phyloP scores from a whole-genome alignment of 1,139 yeast species.

The Suhomyces choctaworum region DNA sequence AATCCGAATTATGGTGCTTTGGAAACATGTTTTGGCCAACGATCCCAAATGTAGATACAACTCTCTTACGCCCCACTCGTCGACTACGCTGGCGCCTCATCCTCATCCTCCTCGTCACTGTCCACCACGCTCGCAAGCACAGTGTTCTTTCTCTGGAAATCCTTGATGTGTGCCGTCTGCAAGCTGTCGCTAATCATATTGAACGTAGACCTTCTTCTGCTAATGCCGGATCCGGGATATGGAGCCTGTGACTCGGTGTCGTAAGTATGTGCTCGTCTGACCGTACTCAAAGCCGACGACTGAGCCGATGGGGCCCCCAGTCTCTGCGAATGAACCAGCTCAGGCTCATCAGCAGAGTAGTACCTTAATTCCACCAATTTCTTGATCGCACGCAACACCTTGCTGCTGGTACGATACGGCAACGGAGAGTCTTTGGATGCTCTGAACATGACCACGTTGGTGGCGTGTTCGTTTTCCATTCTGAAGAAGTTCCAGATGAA shows the following conservation, averaged over 20 bases:
- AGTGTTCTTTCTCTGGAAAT: constrained; percentile 70
- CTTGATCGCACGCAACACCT: constrained; percentile 43
- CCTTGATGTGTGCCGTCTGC: constrained; percentile 82
- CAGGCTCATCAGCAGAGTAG: constrained; percentile 5
- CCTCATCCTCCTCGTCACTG: constrained; percentile 43
- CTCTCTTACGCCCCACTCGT: too few species aligned
- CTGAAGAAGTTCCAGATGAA: constrained; percentile 88
- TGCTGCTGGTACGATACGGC: constrained; percentile 61
- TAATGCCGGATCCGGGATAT: constrained; percentile 13
- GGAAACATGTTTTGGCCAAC: too few species aligned
- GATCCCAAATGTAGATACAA: too few species aligned
- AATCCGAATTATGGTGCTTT: too few species aligned
- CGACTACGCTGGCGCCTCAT: too few species aligned
- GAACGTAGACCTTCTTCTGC: constrained; percentile 37
- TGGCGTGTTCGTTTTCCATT: constrained; percentile 93
- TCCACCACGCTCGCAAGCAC: constrained; percentile 26
- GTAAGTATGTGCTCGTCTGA: constrained; percentile 18
- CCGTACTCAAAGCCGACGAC: constrained; percentile 6
- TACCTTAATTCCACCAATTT: constrained; percentile 41
- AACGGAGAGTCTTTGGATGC: constrained; percentile 86
- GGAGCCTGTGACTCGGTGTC: constrained; percentile 7
- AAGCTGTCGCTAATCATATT: constrained; percentile 58
- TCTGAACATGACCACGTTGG: constrained; percentile 79
- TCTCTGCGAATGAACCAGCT: neutral
- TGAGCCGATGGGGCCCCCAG: constrained; percentile 1